These are phyloP conservation scores for Chaetomiaceae sp. DNA, from an alignment of 2,329 filamentous ascomycete genomes.

Conservation along the genomic window DNA sequence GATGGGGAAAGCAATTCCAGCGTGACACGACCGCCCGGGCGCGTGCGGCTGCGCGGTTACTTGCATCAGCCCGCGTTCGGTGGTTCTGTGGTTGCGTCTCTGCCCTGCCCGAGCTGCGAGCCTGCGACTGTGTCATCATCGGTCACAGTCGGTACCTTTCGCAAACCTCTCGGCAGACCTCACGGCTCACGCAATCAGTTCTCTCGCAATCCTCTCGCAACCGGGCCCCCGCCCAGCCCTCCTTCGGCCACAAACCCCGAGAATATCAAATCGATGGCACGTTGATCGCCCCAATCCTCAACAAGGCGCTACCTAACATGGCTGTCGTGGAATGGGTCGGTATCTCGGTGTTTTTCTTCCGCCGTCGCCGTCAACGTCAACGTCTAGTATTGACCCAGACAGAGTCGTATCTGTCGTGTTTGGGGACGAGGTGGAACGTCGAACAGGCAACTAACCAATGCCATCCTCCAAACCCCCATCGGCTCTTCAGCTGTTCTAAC, in stretches of 20 bases:
- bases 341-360: background rate
- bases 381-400: background rate
- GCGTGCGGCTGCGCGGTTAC: constrained; percentile 2
- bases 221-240: too few relatives aligned
- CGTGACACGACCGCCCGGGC: background rate
- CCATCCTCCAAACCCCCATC: too few relatives aligned
- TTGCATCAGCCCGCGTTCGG: background rate
- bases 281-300: background rate
- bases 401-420: background rate
- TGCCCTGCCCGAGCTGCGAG: background rate
- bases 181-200: too few relatives aligned
- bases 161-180: too few relatives aligned
- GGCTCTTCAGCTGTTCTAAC: too few relatives aligned
- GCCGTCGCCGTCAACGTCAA: background rate
- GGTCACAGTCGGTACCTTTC: background rate
- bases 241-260: too few relatives aligned
- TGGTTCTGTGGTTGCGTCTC: background rate
- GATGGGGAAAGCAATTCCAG: background rate
- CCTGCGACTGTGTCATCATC: too few relatives aligned
- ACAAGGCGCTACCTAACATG: background rate
- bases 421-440: background rate
- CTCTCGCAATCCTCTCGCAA: too few relatives aligned
- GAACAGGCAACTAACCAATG: background rate
- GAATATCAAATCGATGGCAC: background rate
- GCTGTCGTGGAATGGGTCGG: background rate